phyloP scores from a whole-genome alignment of 306 rosid genomes.

The Benincasa hispida region DNA sequence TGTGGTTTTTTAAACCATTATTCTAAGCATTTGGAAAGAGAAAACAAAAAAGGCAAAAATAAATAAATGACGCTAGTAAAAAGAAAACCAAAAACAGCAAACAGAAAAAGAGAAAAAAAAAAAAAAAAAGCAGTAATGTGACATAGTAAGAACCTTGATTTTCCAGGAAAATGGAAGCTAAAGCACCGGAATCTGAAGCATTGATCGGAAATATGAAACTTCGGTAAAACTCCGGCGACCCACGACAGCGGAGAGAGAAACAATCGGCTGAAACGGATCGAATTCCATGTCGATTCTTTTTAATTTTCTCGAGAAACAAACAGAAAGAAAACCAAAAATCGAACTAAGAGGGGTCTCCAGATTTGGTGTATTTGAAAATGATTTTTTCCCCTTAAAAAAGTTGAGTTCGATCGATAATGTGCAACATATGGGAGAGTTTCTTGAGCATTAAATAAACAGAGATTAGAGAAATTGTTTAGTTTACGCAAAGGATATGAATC shows the following conservation, averaged over 20 bases:
- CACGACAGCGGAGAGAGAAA: slow-evolving; percentile 24
- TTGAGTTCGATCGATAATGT: not conserved
- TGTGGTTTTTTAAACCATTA: too few species aligned
- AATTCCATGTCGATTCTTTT: slow-evolving; percentile 22
- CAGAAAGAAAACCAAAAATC: not conserved
- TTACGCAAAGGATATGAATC: not conserved
- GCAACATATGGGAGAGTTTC: not conserved
- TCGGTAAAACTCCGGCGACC: slow-evolving; percentile 9
- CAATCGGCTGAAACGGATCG: slow-evolving; percentile 9
- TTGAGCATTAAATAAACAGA: not conserved
- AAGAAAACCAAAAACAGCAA: not conserved
- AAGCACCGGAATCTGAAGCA: slow-evolving; percentile 22
- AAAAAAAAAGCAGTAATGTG: not conserved
- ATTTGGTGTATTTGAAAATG: not conserved
- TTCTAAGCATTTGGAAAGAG: too few species aligned
- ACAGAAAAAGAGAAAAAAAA: not conserved
- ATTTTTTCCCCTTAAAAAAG: too few species aligned
- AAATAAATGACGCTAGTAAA: not conserved
- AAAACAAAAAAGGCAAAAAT: too few species aligned
- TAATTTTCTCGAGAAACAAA: not conserved
- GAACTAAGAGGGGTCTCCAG: not conserved
- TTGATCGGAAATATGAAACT: slow-evolving; percentile 5
- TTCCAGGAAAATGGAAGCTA: slow-evolving; percentile 13
- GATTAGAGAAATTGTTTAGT: not conserved
- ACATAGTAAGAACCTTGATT: slow-evolving; percentile 28